Evolutionary conservation across 441 rosid species (phyloP).

Genomic region (Kokia cookei): DNA sequence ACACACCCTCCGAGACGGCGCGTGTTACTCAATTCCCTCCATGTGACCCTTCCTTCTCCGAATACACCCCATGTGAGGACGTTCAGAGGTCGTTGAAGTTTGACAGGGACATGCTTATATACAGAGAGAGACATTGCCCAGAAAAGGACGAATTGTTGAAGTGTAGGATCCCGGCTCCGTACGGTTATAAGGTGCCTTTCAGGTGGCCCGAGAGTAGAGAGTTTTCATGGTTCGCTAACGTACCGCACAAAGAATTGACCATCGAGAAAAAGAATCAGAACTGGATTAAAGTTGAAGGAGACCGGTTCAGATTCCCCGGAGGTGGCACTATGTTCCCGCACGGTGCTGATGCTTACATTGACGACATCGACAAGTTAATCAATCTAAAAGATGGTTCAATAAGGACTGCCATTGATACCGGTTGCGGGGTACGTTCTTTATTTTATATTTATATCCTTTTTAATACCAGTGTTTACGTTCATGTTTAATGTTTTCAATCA

Average conservation of each 20-base stretch:
- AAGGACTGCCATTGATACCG: conserved; percentile 68
- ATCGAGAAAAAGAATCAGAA: conserved; percentile 69
- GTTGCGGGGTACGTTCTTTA: conserved; percentile 56
- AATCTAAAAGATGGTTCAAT: conserved; percentile 55
- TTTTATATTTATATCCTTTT: no score
- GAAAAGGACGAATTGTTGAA: conserved; percentile 23
- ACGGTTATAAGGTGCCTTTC: conserved; percentile 53
- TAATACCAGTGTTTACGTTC: no score
- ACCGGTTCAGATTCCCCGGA: conserved; percentile 57
- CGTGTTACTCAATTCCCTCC: conserved; percentile 25
- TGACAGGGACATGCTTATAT: conserved; percentile 35
- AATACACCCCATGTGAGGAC: conserved; percentile 74
- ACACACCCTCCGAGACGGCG: conserved; percentile 3
- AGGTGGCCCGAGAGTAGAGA: conserved; percentile 63
- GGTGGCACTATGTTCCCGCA: conserved; percentile 75
- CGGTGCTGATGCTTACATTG: conserved; percentile 60
- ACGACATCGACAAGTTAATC: conserved; percentile 51
- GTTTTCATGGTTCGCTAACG: conserved; percentile 59
- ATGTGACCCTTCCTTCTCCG: conserved; percentile 41
- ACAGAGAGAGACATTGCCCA: conserved; percentile 88
- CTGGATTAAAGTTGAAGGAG: conserved; percentile 51
- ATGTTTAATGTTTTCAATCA: background rate
- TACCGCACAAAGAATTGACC: conserved; percentile 57
- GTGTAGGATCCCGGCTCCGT: conserved; percentile 54
- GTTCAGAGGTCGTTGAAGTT: conserved; percentile 49